Evolutionary conservation across 2,329 filamentous ascomycete genomes (phyloP), one percentile per base, ranked within the genome.

Genomic region (Beauveria caledonica): DNA sequence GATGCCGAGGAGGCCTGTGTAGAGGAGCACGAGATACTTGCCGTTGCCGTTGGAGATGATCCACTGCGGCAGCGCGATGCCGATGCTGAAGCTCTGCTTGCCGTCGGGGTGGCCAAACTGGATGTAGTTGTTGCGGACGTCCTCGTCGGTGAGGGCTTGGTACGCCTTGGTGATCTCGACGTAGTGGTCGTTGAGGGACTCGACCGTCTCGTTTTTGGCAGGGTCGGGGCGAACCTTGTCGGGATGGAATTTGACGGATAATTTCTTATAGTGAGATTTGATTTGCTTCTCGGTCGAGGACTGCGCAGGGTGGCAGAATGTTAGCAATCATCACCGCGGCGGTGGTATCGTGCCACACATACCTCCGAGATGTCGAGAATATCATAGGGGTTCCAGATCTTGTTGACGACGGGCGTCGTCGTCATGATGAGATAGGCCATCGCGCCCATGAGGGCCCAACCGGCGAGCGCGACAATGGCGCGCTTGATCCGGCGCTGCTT

Each of bases 161-260:
- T 97, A 99, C 7, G 94, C 94, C 78, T 99, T 99, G 67, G 91
- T 94, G 68, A 97, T 84, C 70, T 97, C 92, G 60, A 97, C 92
- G 77, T 94, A 99, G 72, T 87, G 82, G 62, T 92, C 82, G 74
- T 94, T 99, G 68, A 97, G 82, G 19, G 78, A 82, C 67, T 97
- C 92, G 60, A 86, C 68, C 1, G 94, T 99, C 75, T 96, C 86
- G 75, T 99, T 99, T 77, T 92, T 94, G 64, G 87, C 78, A 23
- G 86, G 77, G 71, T 97, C 90, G 25, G 91, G 90, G 70, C 83
- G 85, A 65, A 90, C 83, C 78, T 99, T 99, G 80, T 99, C 94
- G 45, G 94, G 94, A 73, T 99, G 94, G 75, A 86, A 88, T 68
- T 88, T 90, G 67, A 93, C 80, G 27, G 92, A 94, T 42, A 99